phyloP scores from a whole-genome alignment of 352 stramenopile species.

The Phytophthora hibernalis region DNA sequence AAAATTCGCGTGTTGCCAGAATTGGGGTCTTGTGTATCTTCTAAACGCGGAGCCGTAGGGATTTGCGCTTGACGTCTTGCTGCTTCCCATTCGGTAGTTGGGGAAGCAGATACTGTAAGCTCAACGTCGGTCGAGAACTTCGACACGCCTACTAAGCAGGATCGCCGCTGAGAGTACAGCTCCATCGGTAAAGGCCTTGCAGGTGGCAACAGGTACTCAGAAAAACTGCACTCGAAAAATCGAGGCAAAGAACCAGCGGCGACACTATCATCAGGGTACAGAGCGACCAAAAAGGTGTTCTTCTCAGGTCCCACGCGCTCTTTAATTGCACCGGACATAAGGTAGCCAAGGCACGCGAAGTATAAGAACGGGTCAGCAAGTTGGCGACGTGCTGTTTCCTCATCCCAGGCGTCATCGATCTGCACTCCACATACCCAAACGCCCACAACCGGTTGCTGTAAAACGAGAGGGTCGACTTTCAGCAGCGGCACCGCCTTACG shows the following conservation, averaged over 20 bases:
- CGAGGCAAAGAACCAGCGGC: constrained; percentile 53
- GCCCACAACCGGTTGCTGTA: constrained; percentile 72
- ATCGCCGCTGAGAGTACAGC: constrained; percentile 40
- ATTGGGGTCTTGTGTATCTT: constrained; percentile 4
- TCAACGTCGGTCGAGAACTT: constrained; percentile 64
- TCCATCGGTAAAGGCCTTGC: constrained; percentile 43
- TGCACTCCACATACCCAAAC: constrained; percentile 78
- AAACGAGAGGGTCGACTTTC: constrained; percentile 73
- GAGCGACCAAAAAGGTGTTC: constrained; percentile 72
- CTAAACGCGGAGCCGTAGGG: constrained; percentile 18
- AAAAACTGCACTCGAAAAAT: constrained; percentile 76
- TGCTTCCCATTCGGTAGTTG: constrained; percentile 49
- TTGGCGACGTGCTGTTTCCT: constrained; percentile 36
- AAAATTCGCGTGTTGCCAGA: constrained; percentile 4
- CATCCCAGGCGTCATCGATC: constrained; percentile 61
- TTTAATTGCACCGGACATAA: constrained; percentile 61
- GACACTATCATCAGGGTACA: constrained; percentile 48
- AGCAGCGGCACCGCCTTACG: constrained; percentile 79
- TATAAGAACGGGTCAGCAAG: constrained; percentile 66
- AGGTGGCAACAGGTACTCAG: constrained; percentile 33
- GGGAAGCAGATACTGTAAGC: constrained; percentile 41
- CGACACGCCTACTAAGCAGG: constrained; percentile 64
- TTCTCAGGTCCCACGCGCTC: constrained; percentile 59
- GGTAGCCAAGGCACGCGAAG: constrained; percentile 61
- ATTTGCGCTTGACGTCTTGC: constrained; percentile 46